phyloP scores from a whole-genome alignment of 352 stramenopile species.

The Pythium phragmitis region DNA sequence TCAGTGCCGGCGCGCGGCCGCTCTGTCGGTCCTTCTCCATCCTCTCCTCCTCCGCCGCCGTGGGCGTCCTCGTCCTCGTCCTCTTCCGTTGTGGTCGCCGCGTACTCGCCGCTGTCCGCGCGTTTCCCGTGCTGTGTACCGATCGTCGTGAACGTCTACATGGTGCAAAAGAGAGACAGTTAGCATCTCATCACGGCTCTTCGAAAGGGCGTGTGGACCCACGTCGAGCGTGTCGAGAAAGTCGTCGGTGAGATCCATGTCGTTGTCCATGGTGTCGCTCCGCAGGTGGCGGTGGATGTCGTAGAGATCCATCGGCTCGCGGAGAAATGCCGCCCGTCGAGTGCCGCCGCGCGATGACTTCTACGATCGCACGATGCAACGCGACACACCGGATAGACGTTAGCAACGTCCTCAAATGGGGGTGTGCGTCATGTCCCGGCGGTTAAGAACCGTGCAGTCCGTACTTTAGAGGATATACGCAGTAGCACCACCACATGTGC shows the following conservation, averaged over 20 bases:
- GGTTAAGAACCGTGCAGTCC: slow-evolving; percentile 1
- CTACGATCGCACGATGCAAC: slow-evolving; percentile 16
- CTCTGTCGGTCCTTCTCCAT: not conserved
- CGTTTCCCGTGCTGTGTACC: slow-evolving; percentile 4
- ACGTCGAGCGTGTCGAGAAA: slow-evolving; percentile 72
- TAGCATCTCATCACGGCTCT: not conserved
- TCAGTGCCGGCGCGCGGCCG: not conserved
- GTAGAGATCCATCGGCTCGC: not conserved
- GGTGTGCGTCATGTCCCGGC: not conserved
- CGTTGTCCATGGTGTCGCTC: slow-evolving; percentile 34
- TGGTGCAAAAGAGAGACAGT: slow-evolving; percentile 5
- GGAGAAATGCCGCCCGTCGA: not conserved
- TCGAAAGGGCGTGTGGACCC: slow-evolving; percentile 18
- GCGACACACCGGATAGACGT: slow-evolving; percentile 13
- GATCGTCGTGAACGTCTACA: slow-evolving; percentile 24
- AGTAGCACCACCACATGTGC: not conserved
- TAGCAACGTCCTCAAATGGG: slow-evolving; percentile 8
- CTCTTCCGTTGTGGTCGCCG: slow-evolving; percentile 3
- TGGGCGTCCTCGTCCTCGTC: not conserved
- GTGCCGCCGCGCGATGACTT: slow-evolving; percentile 1
- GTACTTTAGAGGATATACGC: slow-evolving; percentile 10
- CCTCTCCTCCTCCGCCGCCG: not conserved
- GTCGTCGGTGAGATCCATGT: slow-evolving; percentile 63
- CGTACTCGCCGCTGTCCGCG: slow-evolving; percentile 10
- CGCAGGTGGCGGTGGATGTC: not conserved